These are phyloP conservation scores for Vanrija pseudolonga DNA, from an alignment of 1,284 basidiomycete species.

Conservation along the genomic window DNA sequence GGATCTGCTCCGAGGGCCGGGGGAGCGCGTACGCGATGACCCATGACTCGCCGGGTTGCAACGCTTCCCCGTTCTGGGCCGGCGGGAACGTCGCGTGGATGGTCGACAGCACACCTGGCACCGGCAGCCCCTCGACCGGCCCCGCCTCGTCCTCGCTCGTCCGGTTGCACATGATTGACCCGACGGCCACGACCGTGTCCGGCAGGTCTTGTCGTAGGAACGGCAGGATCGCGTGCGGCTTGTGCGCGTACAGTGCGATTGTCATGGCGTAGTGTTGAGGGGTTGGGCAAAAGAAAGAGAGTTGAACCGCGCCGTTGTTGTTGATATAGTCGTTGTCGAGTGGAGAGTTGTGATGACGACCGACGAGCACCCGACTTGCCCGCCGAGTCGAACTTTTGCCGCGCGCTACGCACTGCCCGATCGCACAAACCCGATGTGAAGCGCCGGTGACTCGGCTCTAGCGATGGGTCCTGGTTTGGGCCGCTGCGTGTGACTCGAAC, in stretches of 20 bases:
- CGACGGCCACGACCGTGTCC: constrained; percentile 7
- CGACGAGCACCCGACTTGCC: too few species aligned
- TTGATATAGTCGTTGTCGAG: neutral
- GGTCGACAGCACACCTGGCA: neutral
- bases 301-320: neutral
- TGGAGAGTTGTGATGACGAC: too few species aligned
- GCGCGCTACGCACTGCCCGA: too few species aligned
- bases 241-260: constrained; percentile 15
- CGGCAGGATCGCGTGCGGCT: constrained; percentile 12
- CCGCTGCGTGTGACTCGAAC: too few species aligned
- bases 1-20: constrained; percentile 14
- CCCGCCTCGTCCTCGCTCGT: neutral
- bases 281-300: neutral
- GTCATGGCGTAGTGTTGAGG: neutral
- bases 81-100: neutral
- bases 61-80: neutral
- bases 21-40: constrained; percentile 16
- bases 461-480: too few species aligned
- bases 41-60: constrained; percentile 9
- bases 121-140: neutral
- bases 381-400: too few species aligned
- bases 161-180: constrained; percentile 10
- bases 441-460: too few species aligned
- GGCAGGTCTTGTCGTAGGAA: constrained; percentile 19
- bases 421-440: too few species aligned